These are phyloP conservation scores for Gillenia trifoliata DNA, from an alignment of 306 rosid genomes.

Conservation along the genomic window DNA sequence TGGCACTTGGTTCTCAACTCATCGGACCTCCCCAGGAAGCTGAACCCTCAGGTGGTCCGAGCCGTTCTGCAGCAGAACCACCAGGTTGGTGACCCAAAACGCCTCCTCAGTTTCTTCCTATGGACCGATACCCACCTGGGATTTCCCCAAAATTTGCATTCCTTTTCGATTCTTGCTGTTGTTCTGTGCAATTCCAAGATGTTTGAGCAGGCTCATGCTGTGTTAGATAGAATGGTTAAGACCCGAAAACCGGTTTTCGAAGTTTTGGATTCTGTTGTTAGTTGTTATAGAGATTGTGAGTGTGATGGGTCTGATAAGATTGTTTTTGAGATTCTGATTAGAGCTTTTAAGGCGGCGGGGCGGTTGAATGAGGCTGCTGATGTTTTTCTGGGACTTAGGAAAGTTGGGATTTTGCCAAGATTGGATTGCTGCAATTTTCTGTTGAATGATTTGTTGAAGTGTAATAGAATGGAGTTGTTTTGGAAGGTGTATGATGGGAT, in stretches of 20 bases:
- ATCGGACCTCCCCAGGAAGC: slow-evolving; percentile 18
- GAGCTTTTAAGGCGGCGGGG: slow-evolving; percentile 31
- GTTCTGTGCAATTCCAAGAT: slow-evolving; percentile 35
- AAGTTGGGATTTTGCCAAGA: slow-evolving; percentile 29
- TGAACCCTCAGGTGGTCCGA: slow-evolving; percentile 39
- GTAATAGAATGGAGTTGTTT: slow-evolving; percentile 30
- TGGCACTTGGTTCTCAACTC: slow-evolving; percentile 33
- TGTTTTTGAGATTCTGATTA: slow-evolving; percentile 41
- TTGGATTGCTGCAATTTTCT: slow-evolving; percentile 35
- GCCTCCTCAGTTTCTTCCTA: slow-evolving; percentile 38
- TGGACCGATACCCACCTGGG: slow-evolving; percentile 46
- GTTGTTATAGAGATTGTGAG: slow-evolving; percentile 15
- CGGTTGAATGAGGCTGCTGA: slow-evolving; percentile 34
- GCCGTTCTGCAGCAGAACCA: slow-evolving; percentile 29
- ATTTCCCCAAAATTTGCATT: slow-evolving; percentile 28
- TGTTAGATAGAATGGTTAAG: slow-evolving; percentile 34
- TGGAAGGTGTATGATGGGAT: slow-evolving; percentile 50
- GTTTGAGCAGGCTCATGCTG: slow-evolving; percentile 20
- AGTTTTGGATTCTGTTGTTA: slow-evolving; percentile 31
- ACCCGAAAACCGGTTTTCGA: slow-evolving; percentile 29
- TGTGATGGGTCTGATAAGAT: slow-evolving; percentile 22
- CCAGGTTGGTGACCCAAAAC: slow-evolving; percentile 26
- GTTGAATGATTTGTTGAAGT: slow-evolving; percentile 39
- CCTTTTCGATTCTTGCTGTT: slow-evolving; percentile 42
- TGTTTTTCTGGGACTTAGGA: slow-evolving; percentile 33